Evolutionary conservation across 2,329 filamentous ascomycete species (phyloP).

Genomic region (Aspergillus sp.): DNA sequence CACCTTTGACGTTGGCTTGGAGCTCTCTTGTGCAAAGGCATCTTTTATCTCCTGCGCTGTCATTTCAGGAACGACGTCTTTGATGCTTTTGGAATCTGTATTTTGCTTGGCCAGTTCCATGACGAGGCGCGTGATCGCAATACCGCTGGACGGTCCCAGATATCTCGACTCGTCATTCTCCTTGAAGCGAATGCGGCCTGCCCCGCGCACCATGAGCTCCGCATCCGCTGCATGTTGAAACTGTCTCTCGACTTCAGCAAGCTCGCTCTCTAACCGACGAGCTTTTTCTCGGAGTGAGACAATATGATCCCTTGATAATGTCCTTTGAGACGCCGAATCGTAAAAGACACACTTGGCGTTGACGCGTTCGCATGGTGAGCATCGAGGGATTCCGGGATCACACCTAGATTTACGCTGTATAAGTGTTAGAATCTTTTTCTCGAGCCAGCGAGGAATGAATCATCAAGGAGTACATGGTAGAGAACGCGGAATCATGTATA

Average conservation of each 20-base stretch:
- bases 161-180: constrained; percentile 88
- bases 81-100: constrained; percentile 86
- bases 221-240: constrained; percentile 69
- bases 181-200: constrained; percentile 79
- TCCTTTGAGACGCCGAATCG: constrained; percentile 81
- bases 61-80: constrained; percentile 83
- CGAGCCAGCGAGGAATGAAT: too few species aligned
- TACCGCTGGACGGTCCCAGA: constrained; percentile 89
- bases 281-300: constrained; percentile 88
- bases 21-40: constrained; percentile 66
- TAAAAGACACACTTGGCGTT: constrained; percentile 94
- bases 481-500: not conserved
- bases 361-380: constrained; percentile 87
- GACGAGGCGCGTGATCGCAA: constrained; percentile 88
- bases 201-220: constrained; percentile 84
- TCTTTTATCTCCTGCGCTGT: constrained; percentile 67
- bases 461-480: not conserved
- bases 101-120: constrained; percentile 97
- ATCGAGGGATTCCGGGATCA: constrained; percentile 88
- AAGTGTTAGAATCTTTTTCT: constrained; percentile 6
- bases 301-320: constrained; percentile 89
- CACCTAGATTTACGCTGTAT: constrained; percentile 89
- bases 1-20: constrained; percentile 71
- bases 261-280: constrained; percentile 75
- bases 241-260: constrained; percentile 76